Base-by-base conservation (phyloP, 2,329 filamentous ascomycete genomes). In the Colletotrichum sp. region DNA sequence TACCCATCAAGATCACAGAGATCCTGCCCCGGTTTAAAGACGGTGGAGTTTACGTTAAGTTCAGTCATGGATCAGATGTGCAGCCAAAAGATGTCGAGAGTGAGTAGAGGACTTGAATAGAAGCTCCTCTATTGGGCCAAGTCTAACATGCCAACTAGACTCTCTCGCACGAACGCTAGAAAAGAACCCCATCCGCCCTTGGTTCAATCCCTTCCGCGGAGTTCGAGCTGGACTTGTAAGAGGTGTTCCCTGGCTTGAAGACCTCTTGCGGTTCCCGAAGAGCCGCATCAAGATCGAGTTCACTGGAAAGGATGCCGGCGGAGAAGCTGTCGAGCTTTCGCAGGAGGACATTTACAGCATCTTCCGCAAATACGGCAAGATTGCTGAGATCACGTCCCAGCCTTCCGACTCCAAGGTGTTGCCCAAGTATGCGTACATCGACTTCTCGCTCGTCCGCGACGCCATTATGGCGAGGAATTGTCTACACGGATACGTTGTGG, bases 241-340 rank as follows among this genome's bases (percentile, higher is more conserved):
- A 71, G 97, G 97, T 12, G 92, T 93, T 26, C 97, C 97, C 0
- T 99, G 97, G 97, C 90, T 99, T 4, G 97, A 99, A 82, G 97
- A 99, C 82, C 87, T 99, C 32, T 94, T 95, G 79, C 92, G 96
- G 8, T 93, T 96, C 67, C 97, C 97, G 0, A 95, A 93, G 73
- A 89, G 89, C 55, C 90, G 95, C 32, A 81, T 99, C 49, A 94
- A 92, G 79, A 92, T 98, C 26, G 96, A 99, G 82, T 99, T 98
- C 78, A 89, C 96, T 9, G 92, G 96, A 6, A 90, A 92, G 1
- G 90, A 90, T 30, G 90, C 95, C 0, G 95, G 95, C n/a, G 89
- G 88, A 2, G 89, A 93, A 71, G 93, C 93, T 0, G 92, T 93
- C 8, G 96, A 98, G 80, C 86, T 99, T 21, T 95, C 94, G 0